Base-by-base conservation (phyloP, 495 filamentous ascomycete genomes). In the Neurospora sp. region DNA sequence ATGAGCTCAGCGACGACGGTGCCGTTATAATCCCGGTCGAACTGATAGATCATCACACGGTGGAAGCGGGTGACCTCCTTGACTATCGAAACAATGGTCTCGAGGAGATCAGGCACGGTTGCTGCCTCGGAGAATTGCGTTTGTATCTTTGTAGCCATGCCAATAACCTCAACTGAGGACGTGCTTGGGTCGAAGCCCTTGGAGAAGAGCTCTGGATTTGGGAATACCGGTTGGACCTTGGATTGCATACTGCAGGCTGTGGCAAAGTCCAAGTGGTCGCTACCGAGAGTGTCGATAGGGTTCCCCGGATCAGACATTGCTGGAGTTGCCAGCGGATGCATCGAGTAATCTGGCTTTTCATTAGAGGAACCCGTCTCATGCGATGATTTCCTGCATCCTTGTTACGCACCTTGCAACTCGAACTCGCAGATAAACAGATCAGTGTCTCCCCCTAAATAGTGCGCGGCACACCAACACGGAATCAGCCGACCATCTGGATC, bases 381-480 rank as follows among this genome's bases (percentile, higher is more conserved):
- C 14, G 53, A 27, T 35, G 7, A 35, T 16, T 27, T 61, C 6
- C 14, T 31, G 53, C 53, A 7, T 31, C 27, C 5, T 18, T 61
- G 3, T 61, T 16, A 61, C 27, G 53, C 53, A 61, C 53, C 53
- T 38, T 78, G 76, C 38, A 78, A 68, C 53, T 78, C 76, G n/a
- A 78, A 78, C 41, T 78, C 76, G 70, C 76, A 78, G n/a, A 78
- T 31, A 14, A 75, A 78, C 16, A 78, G 73, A 53, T 75, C 75
- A 27, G 44, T 20, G 5, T 74, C 72, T 12, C 69, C 66, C 20
- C 73, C 75, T 7, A 75, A 70, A 53, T 78, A 78, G 48, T 78
- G 76, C 18, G 75, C 76, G 10, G 76, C 76, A 20, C 76, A 78
- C 76, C 76, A 78, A 37, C 75, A 76, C 1, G 75, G 76, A 22